A percentile compares a stretch with the other conserved stretches of the same genome.
Evolutionary conservation across 805 yeast genomes (phyloP).

Genomic region (Isabelozyma gotoi): DNA sequence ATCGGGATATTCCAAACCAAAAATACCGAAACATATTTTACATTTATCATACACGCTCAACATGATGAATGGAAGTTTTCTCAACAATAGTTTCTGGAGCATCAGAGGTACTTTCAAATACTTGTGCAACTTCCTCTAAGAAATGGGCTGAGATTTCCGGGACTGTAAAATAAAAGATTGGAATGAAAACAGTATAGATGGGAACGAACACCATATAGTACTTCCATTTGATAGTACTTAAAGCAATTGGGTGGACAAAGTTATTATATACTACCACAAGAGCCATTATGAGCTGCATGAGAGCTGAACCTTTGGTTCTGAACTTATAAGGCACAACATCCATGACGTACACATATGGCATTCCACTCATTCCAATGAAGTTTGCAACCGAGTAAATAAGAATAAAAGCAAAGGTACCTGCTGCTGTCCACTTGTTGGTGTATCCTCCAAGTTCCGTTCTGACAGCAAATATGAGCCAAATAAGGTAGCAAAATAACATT

Average conservation of each 20-base stretch:
- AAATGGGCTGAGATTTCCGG: slow-evolving; percentile 33
- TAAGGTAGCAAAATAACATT: slow-evolving; percentile 1
- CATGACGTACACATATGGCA: slow-evolving; percentile 21
- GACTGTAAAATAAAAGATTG: slow-evolving; percentile 20
- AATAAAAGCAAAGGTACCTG: slow-evolving; percentile 48
- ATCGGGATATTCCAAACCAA: not conserved
- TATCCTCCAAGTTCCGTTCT: slow-evolving; percentile 38
- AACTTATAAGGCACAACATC: slow-evolving; percentile 29
- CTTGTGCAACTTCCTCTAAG: slow-evolving; percentile 32
- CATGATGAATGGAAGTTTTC: no score
- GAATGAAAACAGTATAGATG: slow-evolving; percentile 19
- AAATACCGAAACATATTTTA: not conserved
- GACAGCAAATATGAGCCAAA: slow-evolving; percentile 33
- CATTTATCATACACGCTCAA: not conserved
- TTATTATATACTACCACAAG: slow-evolving; percentile 14
- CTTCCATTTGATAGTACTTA: slow-evolving; percentile 33
- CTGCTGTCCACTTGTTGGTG: slow-evolving; percentile 35
- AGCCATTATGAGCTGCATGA: slow-evolving; percentile 15
- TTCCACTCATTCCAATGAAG: slow-evolving; percentile 21
- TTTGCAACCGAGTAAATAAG: slow-evolving; percentile 31
- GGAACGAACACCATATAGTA: slow-evolving; percentile 34
- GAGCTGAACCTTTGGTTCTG: slow-evolving; percentile 31
- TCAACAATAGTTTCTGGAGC: not conserved
- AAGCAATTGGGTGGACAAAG: slow-evolving; percentile 21
- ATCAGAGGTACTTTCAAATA: slow-evolving; percentile 20